Base-by-base conservation (phyloP, 768 basidiomycete genomes). In the Kwoniella shandongensis region DNA sequence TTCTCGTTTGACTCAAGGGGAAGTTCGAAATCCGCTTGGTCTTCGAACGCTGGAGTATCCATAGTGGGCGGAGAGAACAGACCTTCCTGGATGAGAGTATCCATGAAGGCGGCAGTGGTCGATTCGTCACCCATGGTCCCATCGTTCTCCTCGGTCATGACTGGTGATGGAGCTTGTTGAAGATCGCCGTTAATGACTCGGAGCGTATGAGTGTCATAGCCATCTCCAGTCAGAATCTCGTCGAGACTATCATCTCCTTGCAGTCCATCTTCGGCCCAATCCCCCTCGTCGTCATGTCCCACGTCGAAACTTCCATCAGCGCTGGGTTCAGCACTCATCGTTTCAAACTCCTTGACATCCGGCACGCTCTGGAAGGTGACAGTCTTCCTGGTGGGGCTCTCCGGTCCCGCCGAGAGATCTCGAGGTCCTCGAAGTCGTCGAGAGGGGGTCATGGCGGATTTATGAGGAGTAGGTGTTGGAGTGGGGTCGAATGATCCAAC, bases 331-430 rank as follows among this genome's bases (percentile, higher is more conserved):
- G 66, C 59, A 25, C 61, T 64, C 48, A 70, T 64, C 5, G 48
- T 53, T 41, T 76, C 73, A 48, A 74, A 76, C 54, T 76, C 75
- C 49, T 74, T 74, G 53, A 76, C 75, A 47, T 76, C 70, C 7
- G 75, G 73, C 1, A 74, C 67, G 26, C 52, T 57, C 49, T 72
- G 67, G 53, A 74, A 76, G 10, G 75, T 76, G 26, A 76, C 75
- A 1, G 73, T 74, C 51, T 76, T 76, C 26, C 51, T 58, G 8
- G 65, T 63, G 13, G 71, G 71, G 1, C 66, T 62, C 22, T 73
- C 71, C 38, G 27, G 38, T 10, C 46, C 57, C 1, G 36, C 48
- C 17, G 48, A 41, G 22, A 67, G 44, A 41, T 63, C 62, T 27
- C 71, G 58, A 41, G 71, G 75, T 13, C 71, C 74, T 30, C 67